Base-by-base conservation (phyloP, 495 filamentous ascomycete genomes). In the Penicillium cinerascens region DNA sequence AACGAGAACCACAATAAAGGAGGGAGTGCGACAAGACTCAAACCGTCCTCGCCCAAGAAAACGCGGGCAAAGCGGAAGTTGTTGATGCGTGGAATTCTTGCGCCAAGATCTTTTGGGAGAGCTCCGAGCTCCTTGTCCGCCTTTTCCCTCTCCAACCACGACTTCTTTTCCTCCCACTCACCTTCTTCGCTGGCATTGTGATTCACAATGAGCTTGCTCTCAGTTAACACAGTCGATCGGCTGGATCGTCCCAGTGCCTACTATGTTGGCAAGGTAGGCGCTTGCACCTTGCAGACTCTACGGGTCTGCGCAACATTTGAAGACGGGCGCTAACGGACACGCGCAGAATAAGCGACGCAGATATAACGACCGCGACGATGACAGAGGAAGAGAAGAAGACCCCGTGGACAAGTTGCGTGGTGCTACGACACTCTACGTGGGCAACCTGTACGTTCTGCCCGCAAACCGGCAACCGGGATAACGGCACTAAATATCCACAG, bases 351-450 rank as follows among this genome's bases (percentile, higher is more conserved):
- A 87, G 74, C 72, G 81, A 69, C 74, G 86, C 77, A 80, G 76
- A 60, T 80, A 78, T 61, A 76, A 78, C 43, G 67, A 74, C 37
- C 73, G 87, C 27, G 78, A 84, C 6, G 74, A 77, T 26, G 82
- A 88, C 45, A 74, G 70, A 44, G 49, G 51, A 18, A 27, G 51
- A 40, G 75, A 80, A 39, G 81, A 86, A 39, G 72, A 74, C 4
- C 71, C 79, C 7, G 81, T 84, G 26, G 88, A 95, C 49, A 87
- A 88, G 39, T 76, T 98, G 52, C 86, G 79, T 54, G 82, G 93
- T 67, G 91, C 93, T 37, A 88, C 93, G 10, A 98, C 93, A 4
- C 88, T 98, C 63, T 98, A 98, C 56, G 92, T 98, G 36, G 93
- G 93, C 44, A 98, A 98, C 67, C 78, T 98, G 90, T 95, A 78